Conservation (phyloP, 2,329 filamentous ascomycete species). For the Colletotrichum echinochloae region DNA sequence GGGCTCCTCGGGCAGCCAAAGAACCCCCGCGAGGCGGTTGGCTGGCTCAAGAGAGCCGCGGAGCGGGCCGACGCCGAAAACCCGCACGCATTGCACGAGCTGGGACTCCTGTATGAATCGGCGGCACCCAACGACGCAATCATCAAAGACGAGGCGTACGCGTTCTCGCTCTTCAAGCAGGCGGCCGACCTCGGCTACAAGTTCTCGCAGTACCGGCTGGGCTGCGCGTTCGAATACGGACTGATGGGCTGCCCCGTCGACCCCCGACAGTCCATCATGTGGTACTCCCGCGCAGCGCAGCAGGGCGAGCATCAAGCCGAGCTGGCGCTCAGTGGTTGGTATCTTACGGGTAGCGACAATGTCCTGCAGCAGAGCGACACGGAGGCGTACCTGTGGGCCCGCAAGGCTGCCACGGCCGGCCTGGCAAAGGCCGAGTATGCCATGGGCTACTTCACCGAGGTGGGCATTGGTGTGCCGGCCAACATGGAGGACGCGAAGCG, state of each 20-base stretch:
- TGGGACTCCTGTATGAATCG: slow-evolving; percentile 75
- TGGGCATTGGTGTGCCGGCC: slow-evolving; percentile 87
- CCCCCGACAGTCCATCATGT: slow-evolving; percentile 85
- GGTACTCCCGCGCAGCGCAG: slow-evolving; percentile 91
- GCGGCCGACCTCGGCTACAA: slow-evolving; percentile 93
- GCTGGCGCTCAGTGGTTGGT: slow-evolving; percentile 89
- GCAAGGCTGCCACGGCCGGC: slow-evolving; percentile 90
- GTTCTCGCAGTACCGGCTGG: slow-evolving; percentile 91
- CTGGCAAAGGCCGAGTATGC: slow-evolving; percentile 96
- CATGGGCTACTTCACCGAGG: slow-evolving; percentile 97
- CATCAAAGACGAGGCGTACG: slow-evolving; percentile 84
- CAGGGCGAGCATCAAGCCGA: slow-evolving; percentile 97
- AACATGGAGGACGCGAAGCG: slow-evolving; percentile 95
- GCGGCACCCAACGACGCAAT: slow-evolving; percentile 77
- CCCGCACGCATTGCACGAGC: slow-evolving; percentile 93
- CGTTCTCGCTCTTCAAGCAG: slow-evolving; percentile 83
- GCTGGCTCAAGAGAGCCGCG: slow-evolving; percentile 93
- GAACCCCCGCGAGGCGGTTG: slow-evolving; percentile 87
- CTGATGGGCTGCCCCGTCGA: slow-evolving; percentile 86
- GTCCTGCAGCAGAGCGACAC: slow-evolving; percentile 93
- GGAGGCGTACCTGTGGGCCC: slow-evolving; percentile 96
- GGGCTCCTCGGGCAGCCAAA: slow-evolving; percentile 88
- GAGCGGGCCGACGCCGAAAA: slow-evolving; percentile 90
- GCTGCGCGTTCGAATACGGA: slow-evolving; percentile 90
- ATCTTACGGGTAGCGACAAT: slow-evolving; percentile 89